These are phyloP conservation scores for Leccinum pellstonianum DNA, from an alignment of 768 basidiomycete species.

Conservation along the genomic window DNA sequence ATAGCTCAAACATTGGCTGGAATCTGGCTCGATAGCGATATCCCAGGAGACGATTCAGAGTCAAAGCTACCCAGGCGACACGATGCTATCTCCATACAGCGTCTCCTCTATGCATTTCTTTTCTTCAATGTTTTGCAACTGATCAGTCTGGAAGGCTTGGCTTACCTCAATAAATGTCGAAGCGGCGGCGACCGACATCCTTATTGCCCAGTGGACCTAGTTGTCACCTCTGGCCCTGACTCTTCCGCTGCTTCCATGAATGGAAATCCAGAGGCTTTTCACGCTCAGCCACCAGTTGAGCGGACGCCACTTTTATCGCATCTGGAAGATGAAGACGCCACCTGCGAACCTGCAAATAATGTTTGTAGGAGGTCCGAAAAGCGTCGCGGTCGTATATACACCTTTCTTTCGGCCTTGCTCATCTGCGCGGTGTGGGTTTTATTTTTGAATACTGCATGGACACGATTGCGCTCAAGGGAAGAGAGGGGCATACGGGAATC, in stretches of 20 bases:
- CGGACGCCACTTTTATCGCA: constrained; percentile 16
- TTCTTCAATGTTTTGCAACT: constrained; percentile 58
- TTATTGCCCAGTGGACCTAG: constrained; percentile 16
- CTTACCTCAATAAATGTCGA: constrained; percentile 46
- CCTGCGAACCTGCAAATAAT: constrained; percentile 14
- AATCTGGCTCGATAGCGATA: constrained; percentile 51
- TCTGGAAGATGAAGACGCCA: not conserved
- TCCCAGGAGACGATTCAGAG: not conserved
- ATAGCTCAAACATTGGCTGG: constrained; percentile 75
- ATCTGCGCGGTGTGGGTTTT: constrained; percentile 59
- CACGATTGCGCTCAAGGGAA: constrained; percentile 48
- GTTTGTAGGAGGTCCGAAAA: constrained; percentile 35
- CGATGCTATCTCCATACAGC: constrained; percentile 42
- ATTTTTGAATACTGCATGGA: constrained; percentile 62
- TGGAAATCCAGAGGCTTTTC: not conserved
- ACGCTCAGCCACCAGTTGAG: constrained; percentile 3
- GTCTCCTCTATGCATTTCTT: constrained; percentile 57
- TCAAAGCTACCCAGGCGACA: constrained; percentile 24
- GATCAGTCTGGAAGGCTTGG: constrained; percentile 48
- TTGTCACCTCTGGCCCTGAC: not conserved
- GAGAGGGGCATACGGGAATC: constrained; percentile 22
- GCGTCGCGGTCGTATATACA: constrained; percentile 51
- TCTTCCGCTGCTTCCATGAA: constrained; percentile 1
- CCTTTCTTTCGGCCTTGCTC: constrained; percentile 39
- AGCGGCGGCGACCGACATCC: constrained; percentile 23